Conservation (phyloP, 176 grass and related monocot species). For the Juncus effusus region DNA sequence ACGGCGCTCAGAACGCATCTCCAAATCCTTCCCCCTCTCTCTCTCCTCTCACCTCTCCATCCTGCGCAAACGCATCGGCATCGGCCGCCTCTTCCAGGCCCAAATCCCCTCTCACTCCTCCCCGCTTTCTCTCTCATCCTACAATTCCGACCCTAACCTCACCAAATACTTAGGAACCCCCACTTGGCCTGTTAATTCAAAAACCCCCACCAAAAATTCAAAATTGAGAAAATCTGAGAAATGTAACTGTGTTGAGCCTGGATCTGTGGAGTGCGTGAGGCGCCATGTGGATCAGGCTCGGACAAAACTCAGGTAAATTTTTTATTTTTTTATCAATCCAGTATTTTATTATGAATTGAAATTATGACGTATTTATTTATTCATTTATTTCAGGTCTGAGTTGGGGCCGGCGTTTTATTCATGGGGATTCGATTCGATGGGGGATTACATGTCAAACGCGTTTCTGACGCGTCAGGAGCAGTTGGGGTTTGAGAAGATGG, state of each 20-base stretch:
- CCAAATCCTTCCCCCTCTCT: constrained; percentile 56
- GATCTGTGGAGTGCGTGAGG: constrained; percentile 59
- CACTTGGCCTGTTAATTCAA: constrained; percentile 58
- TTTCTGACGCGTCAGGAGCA: constrained; percentile 51
- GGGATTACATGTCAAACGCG: constrained; percentile 51
- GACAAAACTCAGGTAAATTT: constrained; percentile 23
- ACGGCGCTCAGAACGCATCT: constrained; percentile 89
- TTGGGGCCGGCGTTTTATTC: constrained; percentile 64
- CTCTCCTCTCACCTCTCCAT: constrained; percentile 42
- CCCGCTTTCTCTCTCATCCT: constrained; percentile 43
- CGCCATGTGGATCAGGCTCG: constrained; percentile 54
- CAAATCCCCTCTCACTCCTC: constrained; percentile 61
- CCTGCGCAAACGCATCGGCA: constrained; percentile 67
- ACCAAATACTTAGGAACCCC: constrained; percentile 61
- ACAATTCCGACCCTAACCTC: constrained; percentile 43
- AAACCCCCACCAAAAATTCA: constrained; percentile 1
- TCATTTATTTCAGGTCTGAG: constrained; percentile 35
- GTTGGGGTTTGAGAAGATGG: constrained; percentile 54
- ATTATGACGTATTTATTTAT: no score
- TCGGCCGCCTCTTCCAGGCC: constrained; percentile 75
- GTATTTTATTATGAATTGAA: no score
- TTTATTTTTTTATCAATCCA: no score
- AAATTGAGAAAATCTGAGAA: constrained; percentile 13
- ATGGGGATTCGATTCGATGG: constrained; percentile 76
- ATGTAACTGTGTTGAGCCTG: constrained; percentile 54